Percentiles rank a stretch among this genome's conserved stretches.
Evolutionary conservation across 2,329 filamentous ascomycete genomes (phyloP).

Genomic region (Periconia sp.): DNA sequence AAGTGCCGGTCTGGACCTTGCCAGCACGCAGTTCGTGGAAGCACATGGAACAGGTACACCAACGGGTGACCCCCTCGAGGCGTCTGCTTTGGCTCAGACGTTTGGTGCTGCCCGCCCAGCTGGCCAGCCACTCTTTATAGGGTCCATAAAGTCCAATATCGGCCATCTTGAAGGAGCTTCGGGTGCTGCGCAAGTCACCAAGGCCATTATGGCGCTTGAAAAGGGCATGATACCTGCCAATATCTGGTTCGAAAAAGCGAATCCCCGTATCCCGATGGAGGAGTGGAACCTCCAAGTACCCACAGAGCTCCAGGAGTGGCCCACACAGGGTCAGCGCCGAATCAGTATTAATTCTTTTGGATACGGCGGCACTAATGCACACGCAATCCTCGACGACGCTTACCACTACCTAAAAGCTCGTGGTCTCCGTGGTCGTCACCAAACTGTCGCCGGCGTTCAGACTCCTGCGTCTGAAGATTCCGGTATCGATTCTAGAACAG

Average conservation of each 20-base stretch:
- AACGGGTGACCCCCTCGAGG: slow-evolving; percentile 43
- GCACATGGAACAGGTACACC: slow-evolving; percentile 60
- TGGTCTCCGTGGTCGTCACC: too few relatives aligned
- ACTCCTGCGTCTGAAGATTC: too few relatives aligned
- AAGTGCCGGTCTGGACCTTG: slow-evolving; percentile 40
- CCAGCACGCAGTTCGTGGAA: slow-evolving; percentile 32
- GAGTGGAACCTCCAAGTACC: not conserved
- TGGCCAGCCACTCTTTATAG: too few relatives aligned
- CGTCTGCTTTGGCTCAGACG: slow-evolving; percentile 18
- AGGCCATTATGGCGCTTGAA: slow-evolving; percentile 44
- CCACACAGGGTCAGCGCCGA: too few relatives aligned
- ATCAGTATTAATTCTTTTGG: slow-evolving; percentile 40
- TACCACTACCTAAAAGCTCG: too few relatives aligned
- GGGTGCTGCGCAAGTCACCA: slow-evolving; percentile 42
- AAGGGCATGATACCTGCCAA: slow-evolving; percentile 33
- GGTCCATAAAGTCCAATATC: too few relatives aligned
- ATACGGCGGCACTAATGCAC: too few relatives aligned
- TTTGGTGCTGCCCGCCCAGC: too few relatives aligned
- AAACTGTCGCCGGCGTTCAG: too few relatives aligned
- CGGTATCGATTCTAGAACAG: too few relatives aligned
- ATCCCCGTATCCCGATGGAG: slow-evolving; percentile 9
- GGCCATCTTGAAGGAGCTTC: slow-evolving; percentile 45
- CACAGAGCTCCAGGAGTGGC: not conserved
- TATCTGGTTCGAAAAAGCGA: slow-evolving; percentile 35
- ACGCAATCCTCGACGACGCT: too few relatives aligned